phyloP scores from a whole-genome alignment of 768 basidiomycete genomes.

The Boletus eberwhitei region DNA sequence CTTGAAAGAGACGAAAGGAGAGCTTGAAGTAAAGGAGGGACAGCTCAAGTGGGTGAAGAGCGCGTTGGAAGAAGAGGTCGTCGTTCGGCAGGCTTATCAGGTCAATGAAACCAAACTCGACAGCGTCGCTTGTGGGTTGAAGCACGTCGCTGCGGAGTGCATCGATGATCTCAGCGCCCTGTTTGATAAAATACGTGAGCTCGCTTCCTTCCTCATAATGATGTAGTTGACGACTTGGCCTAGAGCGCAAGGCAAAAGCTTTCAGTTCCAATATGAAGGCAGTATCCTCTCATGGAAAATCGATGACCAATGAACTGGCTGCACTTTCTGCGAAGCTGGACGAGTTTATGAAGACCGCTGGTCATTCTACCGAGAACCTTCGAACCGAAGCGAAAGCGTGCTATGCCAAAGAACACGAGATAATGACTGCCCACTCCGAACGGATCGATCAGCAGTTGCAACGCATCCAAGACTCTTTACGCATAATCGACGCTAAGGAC shows the following conservation, averaged over 20 bases:
- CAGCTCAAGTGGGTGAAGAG: constrained; percentile 57
- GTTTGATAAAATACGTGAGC: constrained; percentile 81
- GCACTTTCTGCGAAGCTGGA: constrained; percentile 56
- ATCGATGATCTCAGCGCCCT: constrained; percentile 66
- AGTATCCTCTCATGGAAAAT: constrained; percentile 59
- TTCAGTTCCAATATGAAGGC: constrained; percentile 63
- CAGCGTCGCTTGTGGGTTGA: constrained; percentile 67
- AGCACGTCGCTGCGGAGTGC: constrained; percentile 61
- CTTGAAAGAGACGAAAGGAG: constrained; percentile 49
- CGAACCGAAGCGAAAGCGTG: constrained; percentile 55
- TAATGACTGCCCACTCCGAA: constrained; percentile 46
- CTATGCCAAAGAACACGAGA: constrained; percentile 53
- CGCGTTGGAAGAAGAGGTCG: constrained; percentile 74
- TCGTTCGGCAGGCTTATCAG: constrained; percentile 76
- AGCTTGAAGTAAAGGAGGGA: constrained; percentile 50
- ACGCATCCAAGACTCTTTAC: constrained; percentile 49
- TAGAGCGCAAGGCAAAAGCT: constrained; percentile 71
- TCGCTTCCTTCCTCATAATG: not conserved
- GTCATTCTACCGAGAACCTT: constrained; percentile 51
- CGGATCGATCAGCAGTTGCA: constrained; percentile 58
- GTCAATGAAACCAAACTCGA: constrained; percentile 69
- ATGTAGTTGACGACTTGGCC: constrained; percentile 6
- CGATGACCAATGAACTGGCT: constrained; percentile 52
- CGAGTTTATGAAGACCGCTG: constrained; percentile 56
- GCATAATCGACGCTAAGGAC: constrained; percentile 55